Evolutionary conservation across 1,139 yeast species (phyloP).

Genomic region (Debaryomyces sp.): DNA sequence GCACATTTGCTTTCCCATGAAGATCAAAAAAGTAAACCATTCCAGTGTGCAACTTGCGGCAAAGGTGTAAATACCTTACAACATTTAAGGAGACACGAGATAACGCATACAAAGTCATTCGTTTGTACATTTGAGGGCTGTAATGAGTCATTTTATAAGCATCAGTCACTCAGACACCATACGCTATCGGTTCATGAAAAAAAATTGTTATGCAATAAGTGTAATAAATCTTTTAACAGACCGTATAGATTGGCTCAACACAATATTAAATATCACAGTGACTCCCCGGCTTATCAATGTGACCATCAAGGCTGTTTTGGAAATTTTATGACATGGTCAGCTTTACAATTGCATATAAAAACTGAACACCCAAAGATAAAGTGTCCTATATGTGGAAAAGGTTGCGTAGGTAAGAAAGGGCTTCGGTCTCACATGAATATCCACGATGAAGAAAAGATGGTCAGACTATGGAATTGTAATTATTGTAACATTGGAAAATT

Average conservation of each 20-base stretch:
- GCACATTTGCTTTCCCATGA: conserved; percentile 71
- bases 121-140: conserved; percentile 66
- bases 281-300: conserved; percentile 61
- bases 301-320: conserved; percentile 60
- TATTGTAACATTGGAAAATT: conserved; percentile 45
- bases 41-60: conserved; percentile 72
- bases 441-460: conserved; percentile 53
- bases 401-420: conserved; percentile 75
- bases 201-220: conserved; percentile 54
- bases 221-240: conserved; percentile 60
- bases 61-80: conserved; percentile 84
- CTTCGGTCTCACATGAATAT: conserved; percentile 68
- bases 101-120: conserved; percentile 75
- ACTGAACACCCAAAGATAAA: conserved; percentile 71
- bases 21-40: conserved; percentile 64
- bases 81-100: conserved; percentile 80
- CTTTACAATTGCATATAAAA: conserved; percentile 70
- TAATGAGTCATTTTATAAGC: conserved; percentile 68
- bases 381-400: conserved; percentile 70
- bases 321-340: conserved; percentile 75
- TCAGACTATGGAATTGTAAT: conserved; percentile 65
- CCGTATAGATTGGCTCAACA: conserved; percentile 68
- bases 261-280: conserved; percentile 59
- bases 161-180: conserved; percentile 79
- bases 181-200: conserved; percentile 62